A percentile compares a stretch with the other conserved stretches of the same genome.
Evolutionary conservation across 2,329 filamentous ascomycete species (phyloP).

Genomic region (Pseudogymnoascus sp.): DNA sequence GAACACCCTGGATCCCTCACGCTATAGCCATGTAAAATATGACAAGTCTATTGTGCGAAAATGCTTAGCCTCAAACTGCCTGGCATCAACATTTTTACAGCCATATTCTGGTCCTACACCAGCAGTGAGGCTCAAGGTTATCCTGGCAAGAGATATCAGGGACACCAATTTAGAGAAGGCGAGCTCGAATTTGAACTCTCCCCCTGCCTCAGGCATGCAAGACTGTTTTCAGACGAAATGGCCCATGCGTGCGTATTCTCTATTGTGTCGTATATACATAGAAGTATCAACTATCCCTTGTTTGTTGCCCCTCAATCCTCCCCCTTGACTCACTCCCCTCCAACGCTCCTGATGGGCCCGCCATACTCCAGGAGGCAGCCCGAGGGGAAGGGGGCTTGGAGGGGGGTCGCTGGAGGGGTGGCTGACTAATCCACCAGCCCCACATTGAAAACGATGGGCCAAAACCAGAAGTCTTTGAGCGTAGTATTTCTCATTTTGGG

Average conservation of each 20-base stretch:
- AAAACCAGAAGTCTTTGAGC: background rate
- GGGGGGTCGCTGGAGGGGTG: no score
- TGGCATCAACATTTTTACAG: background rate
- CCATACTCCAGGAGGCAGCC: background rate
- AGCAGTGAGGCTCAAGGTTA: background rate
- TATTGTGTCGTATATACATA: background rate
- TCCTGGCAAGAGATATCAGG: background rate
- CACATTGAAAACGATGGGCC: background rate
- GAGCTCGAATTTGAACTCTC: background rate
- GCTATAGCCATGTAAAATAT: background rate
- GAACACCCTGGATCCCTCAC: background rate
- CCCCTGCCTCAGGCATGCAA: background rate
- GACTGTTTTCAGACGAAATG: background rate
- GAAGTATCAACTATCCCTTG: background rate
- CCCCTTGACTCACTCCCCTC: constrained; percentile 1
- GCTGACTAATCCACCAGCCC: background rate
- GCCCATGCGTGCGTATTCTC: background rate
- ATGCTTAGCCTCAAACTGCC: background rate
- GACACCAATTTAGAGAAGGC: background rate
- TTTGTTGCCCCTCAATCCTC: constrained; percentile 2
- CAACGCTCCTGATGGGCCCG: background rate
- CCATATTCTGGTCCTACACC: background rate
- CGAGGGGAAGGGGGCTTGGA: background rate
- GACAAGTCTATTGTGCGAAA: background rate
- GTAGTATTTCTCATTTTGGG: background rate